Base-by-base conservation (phyloP, 2,329 filamentous ascomycete species). In the Juglanconis sp. region DNA sequence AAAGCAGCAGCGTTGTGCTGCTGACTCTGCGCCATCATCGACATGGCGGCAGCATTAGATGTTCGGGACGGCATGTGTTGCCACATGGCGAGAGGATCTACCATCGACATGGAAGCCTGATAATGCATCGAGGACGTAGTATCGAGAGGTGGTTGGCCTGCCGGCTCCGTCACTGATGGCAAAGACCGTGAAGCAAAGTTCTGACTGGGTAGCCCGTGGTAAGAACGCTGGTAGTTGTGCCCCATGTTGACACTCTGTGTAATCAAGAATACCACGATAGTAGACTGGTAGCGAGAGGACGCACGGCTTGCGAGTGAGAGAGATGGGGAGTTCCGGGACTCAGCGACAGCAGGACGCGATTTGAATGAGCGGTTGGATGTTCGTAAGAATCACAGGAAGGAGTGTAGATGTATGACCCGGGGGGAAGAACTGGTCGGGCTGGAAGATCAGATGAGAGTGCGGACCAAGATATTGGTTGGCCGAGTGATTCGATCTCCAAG, bases 11-110 rank as follows among this genome's bases (percentile, higher is more conserved):
- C n/a, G 35, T 52, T 61, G 47, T 58, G 53, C 24, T 59, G 56
- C 17, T 62, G 60, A 31, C 11, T 55, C 47, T 60, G 57, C 24
- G 55, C 50, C 58, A 63, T 56, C 61, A 63, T 57, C n/a, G 61
- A 54, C 61, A 63, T 61, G 47, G 61, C 51, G 15, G 52, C 38
- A 47, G 56, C 32, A 10, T 42, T 48, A 30, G 53, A n/a, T 9
- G 53, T 46, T 30, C 60, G 61, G 7, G 58, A 17, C 4, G 56
- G 58, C n/a, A 56, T 49, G 8, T 60, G 53, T 31, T 57, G 61
- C 61, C 61, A 63, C 58, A 61, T 52, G 31, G 57, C 47, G 34
- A 61, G 34, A 17, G 61, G 54, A 32, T 36, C 51, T 32, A 24
- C 46, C 61, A 61, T 56, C 30, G 57, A 49, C 47, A 61, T 48